Evolutionary conservation across 164 flowering plant species (phyloP).

Genomic region (Tinospora cordifolia): DNA sequence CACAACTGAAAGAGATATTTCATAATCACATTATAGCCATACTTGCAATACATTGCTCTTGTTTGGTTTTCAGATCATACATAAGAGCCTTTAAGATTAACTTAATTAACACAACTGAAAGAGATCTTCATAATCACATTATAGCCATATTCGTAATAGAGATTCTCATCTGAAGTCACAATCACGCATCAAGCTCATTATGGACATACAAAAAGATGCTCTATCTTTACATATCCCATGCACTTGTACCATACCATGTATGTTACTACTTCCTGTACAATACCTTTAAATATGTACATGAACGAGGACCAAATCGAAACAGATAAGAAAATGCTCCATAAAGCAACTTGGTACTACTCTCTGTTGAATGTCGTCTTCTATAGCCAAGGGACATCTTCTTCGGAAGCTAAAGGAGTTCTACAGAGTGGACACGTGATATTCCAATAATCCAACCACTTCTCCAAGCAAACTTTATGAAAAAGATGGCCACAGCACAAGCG

Average conservation of each 20-base stretch:
- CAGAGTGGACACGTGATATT: conserved; percentile 70
- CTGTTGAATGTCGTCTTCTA: too few relatives aligned
- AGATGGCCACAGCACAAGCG: conserved; percentile 58
- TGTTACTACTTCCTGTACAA: neutral
- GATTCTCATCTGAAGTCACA: neutral
- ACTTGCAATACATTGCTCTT: too few relatives aligned
- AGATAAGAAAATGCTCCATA: too few relatives aligned
- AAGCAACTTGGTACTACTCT: too few relatives aligned
- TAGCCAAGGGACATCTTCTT: conserved; percentile 11
- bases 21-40: too few relatives aligned
- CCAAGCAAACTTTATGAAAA: conserved; percentile 58
- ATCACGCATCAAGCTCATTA: neutral
- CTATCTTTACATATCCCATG: neutral
- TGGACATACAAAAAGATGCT: neutral
- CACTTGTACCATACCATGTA: neutral
- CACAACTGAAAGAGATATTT: too few relatives aligned
- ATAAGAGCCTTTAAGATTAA: too few relatives aligned
- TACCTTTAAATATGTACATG: neutral
- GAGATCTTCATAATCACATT: too few relatives aligned
- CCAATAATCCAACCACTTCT: conserved; percentile 71
- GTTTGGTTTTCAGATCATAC: too few relatives aligned
- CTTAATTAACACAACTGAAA: too few relatives aligned
- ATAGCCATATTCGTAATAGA: too few relatives aligned
- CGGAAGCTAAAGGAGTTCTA: conserved; percentile 46
- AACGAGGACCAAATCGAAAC: too few relatives aligned